These are phyloP conservation scores for Microbotryomycetes sp. DNA, from an alignment of 1,284 basidiomycete genomes.

Conservation along the genomic window DNA sequence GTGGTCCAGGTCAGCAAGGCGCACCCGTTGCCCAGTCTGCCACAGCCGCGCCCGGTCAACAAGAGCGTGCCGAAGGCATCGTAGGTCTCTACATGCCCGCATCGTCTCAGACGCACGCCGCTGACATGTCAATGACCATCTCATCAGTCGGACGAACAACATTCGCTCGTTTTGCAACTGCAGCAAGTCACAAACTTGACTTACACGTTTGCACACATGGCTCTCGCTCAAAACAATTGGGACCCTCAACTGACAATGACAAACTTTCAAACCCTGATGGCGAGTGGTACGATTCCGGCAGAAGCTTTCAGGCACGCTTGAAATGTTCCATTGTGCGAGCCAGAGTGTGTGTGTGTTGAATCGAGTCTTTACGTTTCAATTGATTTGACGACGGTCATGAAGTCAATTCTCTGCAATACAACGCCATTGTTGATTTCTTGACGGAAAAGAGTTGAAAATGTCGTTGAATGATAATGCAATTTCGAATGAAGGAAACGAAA, in stretches of 20 bases:
- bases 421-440: too few relatives aligned
- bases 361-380: too few relatives aligned
- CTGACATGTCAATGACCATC: not conserved
- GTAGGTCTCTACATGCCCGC: conserved; percentile 3
- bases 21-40: not conserved
- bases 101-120: not conserved
- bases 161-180: conserved; percentile 39
- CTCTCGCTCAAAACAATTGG: conserved; percentile 42
- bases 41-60: not conserved
- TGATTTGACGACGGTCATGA: too few relatives aligned
- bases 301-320: conserved; percentile 16
- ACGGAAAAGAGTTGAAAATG: too few relatives aligned
- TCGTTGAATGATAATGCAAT: too few relatives aligned
- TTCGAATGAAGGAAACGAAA: too few relatives aligned
- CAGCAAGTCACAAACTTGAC: conserved; percentile 39
- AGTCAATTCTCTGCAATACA: too few relatives aligned
- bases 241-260: conserved; percentile 37
- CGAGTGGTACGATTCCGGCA: conserved; percentile 21
- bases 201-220: conserved; percentile 41
- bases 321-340: too few relatives aligned
- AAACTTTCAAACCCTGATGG: conserved; percentile 39
- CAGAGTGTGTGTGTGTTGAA: too few relatives aligned
- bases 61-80: conserved; percentile 24
- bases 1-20: not conserved
- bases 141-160: conserved; percentile 38